Conservation (phyloP, 768 basidiomycete genomes). For the Collybia mongolica region DNA sequence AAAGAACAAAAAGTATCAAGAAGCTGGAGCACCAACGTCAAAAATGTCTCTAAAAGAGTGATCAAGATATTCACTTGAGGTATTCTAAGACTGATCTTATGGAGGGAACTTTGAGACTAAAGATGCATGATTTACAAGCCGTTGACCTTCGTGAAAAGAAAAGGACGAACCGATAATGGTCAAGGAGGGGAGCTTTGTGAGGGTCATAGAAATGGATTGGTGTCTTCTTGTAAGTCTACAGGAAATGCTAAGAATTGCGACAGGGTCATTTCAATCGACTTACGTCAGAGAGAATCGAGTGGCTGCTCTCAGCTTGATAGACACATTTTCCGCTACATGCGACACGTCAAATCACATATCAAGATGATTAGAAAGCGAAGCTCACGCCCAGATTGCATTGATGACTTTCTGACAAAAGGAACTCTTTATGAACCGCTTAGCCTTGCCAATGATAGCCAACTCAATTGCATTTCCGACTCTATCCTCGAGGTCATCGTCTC, state of each 20-base stretch:
- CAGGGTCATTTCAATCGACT: conserved; percentile 14
- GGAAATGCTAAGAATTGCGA: neutral
- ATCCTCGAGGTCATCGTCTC: conserved; percentile 73
- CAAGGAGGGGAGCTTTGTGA: conserved; percentile 88
- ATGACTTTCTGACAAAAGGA: conserved; percentile 91
- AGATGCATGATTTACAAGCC: neutral
- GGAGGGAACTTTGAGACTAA: conserved; percentile 87
- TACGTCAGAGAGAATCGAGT: conserved; percentile 89
- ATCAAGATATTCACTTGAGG: conserved; percentile 53
- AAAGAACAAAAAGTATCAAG: conserved; percentile 74
- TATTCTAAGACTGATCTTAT: conserved; percentile 91
- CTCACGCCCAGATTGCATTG: conserved; percentile 75
- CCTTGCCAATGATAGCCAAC: conserved; percentile 83
- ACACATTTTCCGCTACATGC: conserved; percentile 79
- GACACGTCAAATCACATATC: conserved; percentile 2
- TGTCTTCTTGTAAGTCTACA: conserved; percentile 87
- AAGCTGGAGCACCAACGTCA: conserved; percentile 50
- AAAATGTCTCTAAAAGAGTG: neutral
- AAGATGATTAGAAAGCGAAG: conserved; percentile 6
- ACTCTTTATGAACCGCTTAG: conserved; percentile 88
- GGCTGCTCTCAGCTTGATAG: conserved; percentile 84
- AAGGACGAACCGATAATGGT: conserved; percentile 80
- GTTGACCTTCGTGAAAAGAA: neutral
- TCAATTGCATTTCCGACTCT: conserved; percentile 91
- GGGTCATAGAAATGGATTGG: conserved; percentile 95